Evolutionary conservation across 352 stramenopile genomes (phyloP).

Genomic region (Elongisporangium anandrum): DNA sequence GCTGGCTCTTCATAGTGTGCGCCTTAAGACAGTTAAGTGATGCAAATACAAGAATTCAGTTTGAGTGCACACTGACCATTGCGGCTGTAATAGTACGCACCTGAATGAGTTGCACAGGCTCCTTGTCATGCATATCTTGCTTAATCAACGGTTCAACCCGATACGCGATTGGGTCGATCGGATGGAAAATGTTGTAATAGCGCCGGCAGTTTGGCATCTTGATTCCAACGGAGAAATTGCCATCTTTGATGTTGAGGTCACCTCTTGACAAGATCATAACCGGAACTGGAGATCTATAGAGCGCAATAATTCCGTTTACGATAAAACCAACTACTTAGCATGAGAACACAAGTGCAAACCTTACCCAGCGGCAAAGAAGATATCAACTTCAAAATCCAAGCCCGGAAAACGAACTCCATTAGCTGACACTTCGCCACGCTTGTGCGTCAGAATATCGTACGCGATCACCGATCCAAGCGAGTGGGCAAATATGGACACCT

Average conservation of each 20-base stretch:
- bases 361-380: constrained; percentile 82
- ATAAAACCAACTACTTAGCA: not conserved
- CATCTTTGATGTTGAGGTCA: constrained; percentile 70
- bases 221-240: constrained; percentile 73
- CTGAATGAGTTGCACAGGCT: constrained; percentile 76
- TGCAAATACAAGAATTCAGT: not conserved
- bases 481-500: constrained; percentile 89
- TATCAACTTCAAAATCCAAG: constrained; percentile 84
- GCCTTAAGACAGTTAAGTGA: constrained; percentile 22
- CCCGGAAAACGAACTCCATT: constrained; percentile 76
- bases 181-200: constrained; percentile 92
- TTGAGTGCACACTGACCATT: not conserved
- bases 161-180: constrained; percentile 90
- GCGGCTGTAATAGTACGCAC: constrained; percentile 13
- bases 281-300: constrained; percentile 63
- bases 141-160: constrained; percentile 87
- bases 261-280: constrained; percentile 82
- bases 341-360: constrained; percentile 1
- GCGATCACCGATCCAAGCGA: constrained; percentile 89
- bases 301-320: constrained; percentile 6
- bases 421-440: constrained; percentile 41
- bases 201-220: constrained; percentile 73
- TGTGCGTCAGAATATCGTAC: constrained; percentile 90
- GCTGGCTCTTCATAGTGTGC: constrained; percentile 54
- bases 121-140: constrained; percentile 85